Percentiles rank a stretch among this genome's conserved stretches.
phyloP scores from a whole-genome alignment of 345 rosid species.

The Trapa bicornis region DNA sequence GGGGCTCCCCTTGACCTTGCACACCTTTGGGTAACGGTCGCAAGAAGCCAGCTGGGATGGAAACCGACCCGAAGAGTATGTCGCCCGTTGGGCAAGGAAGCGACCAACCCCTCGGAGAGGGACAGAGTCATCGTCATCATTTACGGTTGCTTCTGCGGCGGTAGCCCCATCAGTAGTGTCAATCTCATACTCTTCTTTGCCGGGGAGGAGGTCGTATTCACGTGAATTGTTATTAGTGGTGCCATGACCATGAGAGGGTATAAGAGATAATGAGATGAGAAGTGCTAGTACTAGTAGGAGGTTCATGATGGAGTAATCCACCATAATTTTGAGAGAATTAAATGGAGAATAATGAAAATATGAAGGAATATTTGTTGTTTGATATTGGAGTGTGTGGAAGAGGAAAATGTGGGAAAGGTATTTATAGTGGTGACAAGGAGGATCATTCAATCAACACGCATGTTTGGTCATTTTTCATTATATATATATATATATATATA shows the following conservation, averaged over 20 bases:
- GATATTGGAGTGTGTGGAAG: background rate
- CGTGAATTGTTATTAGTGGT: no score
- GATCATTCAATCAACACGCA: background rate
- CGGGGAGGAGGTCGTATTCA: background rate
- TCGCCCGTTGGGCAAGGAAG: background rate
- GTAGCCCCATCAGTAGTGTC: background rate
- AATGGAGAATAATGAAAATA: background rate
- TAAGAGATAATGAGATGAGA: background rate
- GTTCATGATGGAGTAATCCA: background rate
- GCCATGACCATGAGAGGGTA: background rate
- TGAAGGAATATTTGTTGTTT: no score
- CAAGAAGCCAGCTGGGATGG: background rate
- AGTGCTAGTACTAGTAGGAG: background rate
- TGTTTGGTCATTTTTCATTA: background rate
- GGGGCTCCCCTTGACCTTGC: constrained; percentile 21
- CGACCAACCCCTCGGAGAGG: constrained; percentile 3
- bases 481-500: no score
- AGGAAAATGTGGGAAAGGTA: background rate
- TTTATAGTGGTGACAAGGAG: background rate
- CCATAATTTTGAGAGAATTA: background rate
- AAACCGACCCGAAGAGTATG: no score
- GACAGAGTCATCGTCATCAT: background rate
- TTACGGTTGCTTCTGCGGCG: no score
- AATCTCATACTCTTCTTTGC: background rate
- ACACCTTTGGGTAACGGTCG: constrained; percentile 3